Evolutionary conservation across 2,329 filamentous ascomycete genomes (phyloP).

Genomic region (Hypoxylon sp.): DNA sequence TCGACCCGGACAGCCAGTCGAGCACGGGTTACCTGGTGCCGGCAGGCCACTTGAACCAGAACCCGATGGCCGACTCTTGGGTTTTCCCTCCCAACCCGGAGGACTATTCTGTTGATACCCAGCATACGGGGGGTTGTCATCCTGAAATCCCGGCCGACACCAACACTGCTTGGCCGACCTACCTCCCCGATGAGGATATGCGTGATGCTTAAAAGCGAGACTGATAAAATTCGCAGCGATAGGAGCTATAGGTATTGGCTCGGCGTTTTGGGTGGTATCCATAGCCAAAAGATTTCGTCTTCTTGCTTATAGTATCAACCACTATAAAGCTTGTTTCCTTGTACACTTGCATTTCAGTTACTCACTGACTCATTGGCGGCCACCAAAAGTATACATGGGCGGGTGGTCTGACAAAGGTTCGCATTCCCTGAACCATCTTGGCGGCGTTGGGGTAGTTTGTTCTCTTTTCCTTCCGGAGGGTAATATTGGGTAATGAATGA

Average conservation of each 20-base stretch:
- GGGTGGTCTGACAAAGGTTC: conserved; percentile 15
- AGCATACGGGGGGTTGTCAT: conserved; percentile 22
- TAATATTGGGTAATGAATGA: conserved; percentile 15
- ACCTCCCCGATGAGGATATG: conserved; percentile 45
- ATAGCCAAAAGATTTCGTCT: conserved; percentile 8
- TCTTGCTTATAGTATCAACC: conserved; percentile 9
- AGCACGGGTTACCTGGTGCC: conserved; percentile 37
- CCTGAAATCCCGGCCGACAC: conserved; percentile 39
- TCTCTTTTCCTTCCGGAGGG: not conserved
- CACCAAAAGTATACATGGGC: conserved; percentile 21
- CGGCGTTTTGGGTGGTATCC: conserved; percentile 15
- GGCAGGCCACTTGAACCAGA: conserved; percentile 18
- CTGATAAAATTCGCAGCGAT: conserved; percentile 3
- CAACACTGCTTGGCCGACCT: not conserved
- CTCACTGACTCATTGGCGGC: not conserved
- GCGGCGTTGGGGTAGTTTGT: conserved; percentile 21
- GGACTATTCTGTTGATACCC: conserved; percentile 33
- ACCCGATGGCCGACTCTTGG: conserved; percentile 37
- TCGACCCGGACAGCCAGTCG: conserved; percentile 7
- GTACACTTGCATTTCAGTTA: not conserved
- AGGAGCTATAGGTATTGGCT: not conserved
- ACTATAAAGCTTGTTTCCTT: not conserved
- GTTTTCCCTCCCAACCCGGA: conserved; percentile 13
- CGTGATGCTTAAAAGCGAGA: conserved; percentile 3
- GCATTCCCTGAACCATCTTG: conserved; percentile 5